Conservation (phyloP, 768 basidiomycete genomes). For the Trametes punicea region DNA sequence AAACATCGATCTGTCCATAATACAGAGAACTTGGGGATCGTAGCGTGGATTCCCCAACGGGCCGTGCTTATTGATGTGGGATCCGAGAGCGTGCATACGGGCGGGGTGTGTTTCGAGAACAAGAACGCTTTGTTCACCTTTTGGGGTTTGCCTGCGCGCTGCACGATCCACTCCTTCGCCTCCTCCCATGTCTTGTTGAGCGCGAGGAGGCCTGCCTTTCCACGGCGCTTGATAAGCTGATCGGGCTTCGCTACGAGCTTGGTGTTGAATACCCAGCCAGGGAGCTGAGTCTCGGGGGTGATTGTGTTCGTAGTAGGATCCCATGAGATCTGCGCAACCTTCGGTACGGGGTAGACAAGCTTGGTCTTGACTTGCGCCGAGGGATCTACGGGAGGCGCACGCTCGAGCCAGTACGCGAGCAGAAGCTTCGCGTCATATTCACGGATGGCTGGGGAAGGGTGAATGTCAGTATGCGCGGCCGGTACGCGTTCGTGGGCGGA, state of each 20-base stretch:
- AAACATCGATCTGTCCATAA: not conserved
- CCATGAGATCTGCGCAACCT: slow-evolving; percentile 88
- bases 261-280: slow-evolving; percentile 76
- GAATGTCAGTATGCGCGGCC: not conserved
- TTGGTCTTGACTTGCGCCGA: slow-evolving; percentile 51
- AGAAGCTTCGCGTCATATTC: slow-evolving; percentile 99
- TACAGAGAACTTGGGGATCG: not conserved
- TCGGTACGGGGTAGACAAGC: slow-evolving; percentile 62
- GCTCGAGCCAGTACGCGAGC: slow-evolving; percentile 94
- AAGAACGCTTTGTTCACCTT: slow-evolving; percentile 50
- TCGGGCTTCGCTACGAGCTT: slow-evolving; percentile 97
- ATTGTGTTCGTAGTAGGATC: slow-evolving; percentile 64
- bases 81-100: no score
- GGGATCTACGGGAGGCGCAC: slow-evolving; percentile 76
- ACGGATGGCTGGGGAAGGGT: slow-evolving; percentile 61
- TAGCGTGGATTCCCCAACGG: no score
- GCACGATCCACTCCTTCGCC: slow-evolving; percentile 82
- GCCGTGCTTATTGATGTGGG: no score
- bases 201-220: slow-evolving; percentile 93
- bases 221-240: slow-evolving; percentile 98
- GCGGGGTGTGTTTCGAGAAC: not conserved
- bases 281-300: slow-evolving; percentile 59
- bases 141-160: slow-evolving; percentile 89
- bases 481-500: not conserved
- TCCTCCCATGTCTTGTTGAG: slow-evolving; percentile 93